phyloP scores from a whole-genome alignment of 257 asterid genomes.

The Penstemon davidsonii region DNA sequence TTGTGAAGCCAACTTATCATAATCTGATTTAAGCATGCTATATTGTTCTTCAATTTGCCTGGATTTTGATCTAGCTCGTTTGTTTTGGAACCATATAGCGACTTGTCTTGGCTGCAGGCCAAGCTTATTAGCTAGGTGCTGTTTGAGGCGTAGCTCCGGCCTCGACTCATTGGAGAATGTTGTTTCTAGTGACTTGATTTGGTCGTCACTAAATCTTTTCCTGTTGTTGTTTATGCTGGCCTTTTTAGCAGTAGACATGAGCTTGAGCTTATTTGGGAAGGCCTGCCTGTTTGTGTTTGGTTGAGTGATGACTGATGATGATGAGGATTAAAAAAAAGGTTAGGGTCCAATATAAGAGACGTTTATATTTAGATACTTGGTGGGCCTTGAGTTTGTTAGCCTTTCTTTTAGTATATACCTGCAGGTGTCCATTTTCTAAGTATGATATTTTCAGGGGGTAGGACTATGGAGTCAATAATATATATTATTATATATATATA shows the following conservation, averaged over 20 bases:
- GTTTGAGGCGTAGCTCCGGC: constrained; percentile 69
- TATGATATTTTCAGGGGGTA: constrained; percentile 7
- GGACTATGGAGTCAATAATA: background rate
- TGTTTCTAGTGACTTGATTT: constrained; percentile 61
- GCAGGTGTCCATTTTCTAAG: constrained; percentile 17
- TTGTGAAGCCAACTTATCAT: constrained; percentile 52
- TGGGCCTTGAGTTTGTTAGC: constrained; percentile 11
- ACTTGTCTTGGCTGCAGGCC: constrained; percentile 86
- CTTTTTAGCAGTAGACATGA: constrained; percentile 32
- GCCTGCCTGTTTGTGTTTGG: background rate
- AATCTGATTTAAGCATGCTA: constrained; percentile 49
- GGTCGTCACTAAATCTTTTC: constrained; percentile 69
- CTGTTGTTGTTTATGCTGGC: constrained; percentile 37
- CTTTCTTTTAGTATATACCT: background rate
- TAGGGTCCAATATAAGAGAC: background rate
- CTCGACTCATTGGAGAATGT: constrained; percentile 60
- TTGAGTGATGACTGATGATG: background rate
- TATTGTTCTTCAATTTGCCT: constrained; percentile 65
- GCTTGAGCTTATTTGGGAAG: background rate
- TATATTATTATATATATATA: background rate
- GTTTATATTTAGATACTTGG: constrained; percentile 16
- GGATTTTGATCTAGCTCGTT: constrained; percentile 69
- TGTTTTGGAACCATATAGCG: constrained; percentile 88
- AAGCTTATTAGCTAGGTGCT: constrained; percentile 65
- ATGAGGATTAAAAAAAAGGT: too few species aligned